phyloP scores from a whole-genome alignment of 208 protist genomes.

The Leptomonas pyrrhocoris region DNA sequence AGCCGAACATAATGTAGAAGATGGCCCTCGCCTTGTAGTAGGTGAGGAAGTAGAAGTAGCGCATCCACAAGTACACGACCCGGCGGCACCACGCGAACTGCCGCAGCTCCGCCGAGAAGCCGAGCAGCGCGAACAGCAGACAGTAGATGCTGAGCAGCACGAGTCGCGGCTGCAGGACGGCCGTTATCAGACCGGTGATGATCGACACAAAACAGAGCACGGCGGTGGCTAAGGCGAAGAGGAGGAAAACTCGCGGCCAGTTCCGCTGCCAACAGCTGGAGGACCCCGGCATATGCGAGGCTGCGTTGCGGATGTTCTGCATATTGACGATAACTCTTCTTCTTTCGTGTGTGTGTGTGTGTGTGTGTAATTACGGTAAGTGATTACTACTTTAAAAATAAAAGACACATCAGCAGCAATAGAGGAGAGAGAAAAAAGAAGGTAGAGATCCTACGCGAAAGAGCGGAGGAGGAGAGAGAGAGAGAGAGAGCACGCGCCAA shows the following conservation, averaged over 20 bases:
- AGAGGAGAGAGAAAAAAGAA: conserved; percentile 4
- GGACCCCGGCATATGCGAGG: conserved; percentile 6
- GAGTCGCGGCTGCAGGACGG: conserved; percentile 22
- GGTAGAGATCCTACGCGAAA: no score
- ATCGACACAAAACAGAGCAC: conserved; percentile 45
- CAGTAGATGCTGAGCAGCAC: conserved; percentile 64
- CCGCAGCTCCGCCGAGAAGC: conserved; percentile 69
- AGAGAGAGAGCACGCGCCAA: no score
- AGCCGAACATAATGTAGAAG: conserved; percentile 83
- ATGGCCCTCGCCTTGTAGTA: conserved; percentile 62
- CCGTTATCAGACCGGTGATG: conserved; percentile 46
- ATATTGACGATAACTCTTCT: conserved; percentile 3
- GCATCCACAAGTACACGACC: conserved; percentile 67
- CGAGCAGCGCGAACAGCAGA: conserved; percentile 67
- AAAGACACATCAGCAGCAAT: background rate
- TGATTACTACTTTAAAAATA: no score
- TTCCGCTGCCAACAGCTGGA: conserved; percentile 43
- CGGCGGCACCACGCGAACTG: conserved; percentile 53
- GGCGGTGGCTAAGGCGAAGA: conserved; percentile 34
- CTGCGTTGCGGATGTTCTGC: conserved; percentile 8
- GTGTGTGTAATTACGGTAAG: background rate
- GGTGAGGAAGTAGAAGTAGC: conserved; percentile 78
- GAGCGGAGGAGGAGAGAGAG: no score
- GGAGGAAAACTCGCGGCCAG: conserved; percentile 60
- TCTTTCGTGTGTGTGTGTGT: background rate